A percentile compares a stretch with the other conserved stretches of the same genome.
These are phyloP conservation scores for Neurospora sp. DNA, from an alignment of 495 filamentous ascomycete genomes.

Conservation along the genomic window DNA sequence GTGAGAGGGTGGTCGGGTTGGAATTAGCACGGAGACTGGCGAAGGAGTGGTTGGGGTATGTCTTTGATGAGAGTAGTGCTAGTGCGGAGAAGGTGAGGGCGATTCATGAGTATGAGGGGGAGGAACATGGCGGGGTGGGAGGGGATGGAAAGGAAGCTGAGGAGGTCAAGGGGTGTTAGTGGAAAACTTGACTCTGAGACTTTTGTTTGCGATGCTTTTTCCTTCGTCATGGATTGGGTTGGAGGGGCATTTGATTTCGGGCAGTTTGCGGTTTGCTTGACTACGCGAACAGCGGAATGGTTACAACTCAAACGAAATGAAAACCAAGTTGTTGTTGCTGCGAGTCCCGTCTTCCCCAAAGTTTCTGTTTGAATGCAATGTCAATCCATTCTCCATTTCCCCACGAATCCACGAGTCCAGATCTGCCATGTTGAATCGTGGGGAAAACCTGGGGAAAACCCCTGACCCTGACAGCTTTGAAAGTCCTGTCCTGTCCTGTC, in stretches of 20 bases:
- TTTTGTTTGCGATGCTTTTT: neutral
- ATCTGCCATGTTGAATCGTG: neutral
- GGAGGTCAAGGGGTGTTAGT: constrained; percentile 14
- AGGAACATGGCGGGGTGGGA: constrained; percentile 16
- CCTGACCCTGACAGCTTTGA: neutral
- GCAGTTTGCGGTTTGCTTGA: neutral
- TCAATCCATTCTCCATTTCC: neutral
- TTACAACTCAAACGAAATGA: neutral
- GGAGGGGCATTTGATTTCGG: neutral
- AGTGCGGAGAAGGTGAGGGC: constrained; percentile 68
- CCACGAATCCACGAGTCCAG: neutral
- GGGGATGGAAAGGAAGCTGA: constrained; percentile 1
- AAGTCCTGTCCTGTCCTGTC: neutral
- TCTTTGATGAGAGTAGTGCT: constrained; percentile 63
- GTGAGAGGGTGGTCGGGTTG: constrained; percentile 71
- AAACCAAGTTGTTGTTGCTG: neutral
- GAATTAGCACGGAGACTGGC: constrained; percentile 70
- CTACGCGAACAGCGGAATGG: too few relatives aligned
- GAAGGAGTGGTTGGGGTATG: constrained; percentile 72
- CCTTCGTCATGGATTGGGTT: neutral
- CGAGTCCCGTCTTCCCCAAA: neutral
- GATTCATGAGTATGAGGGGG: constrained; percentile 62
- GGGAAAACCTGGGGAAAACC: neutral
- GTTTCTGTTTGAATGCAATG: neutral
- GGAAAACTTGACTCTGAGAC: too few relatives aligned